Conservation (phyloP, 169 alveolate genomes). For the Cryptosporidium andersoni region DNA sequence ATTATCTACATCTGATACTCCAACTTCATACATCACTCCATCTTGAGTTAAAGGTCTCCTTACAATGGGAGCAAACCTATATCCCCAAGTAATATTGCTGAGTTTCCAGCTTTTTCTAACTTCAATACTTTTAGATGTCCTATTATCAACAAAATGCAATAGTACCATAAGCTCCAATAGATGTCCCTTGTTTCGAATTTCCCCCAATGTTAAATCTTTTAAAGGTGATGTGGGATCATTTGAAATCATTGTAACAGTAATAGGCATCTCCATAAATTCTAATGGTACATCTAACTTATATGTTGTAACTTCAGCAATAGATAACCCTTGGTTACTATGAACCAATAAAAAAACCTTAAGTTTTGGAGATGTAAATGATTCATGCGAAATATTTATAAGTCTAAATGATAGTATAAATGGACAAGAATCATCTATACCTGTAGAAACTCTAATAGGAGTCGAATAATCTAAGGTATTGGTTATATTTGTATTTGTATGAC, state of each 20-base stretch:
- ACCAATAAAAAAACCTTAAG: conserved; percentile 71
- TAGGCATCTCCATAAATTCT: conserved; percentile 77
- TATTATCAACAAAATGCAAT: conserved; percentile 75
- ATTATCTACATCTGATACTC: conserved; percentile 47
- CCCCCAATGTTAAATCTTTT: conserved; percentile 68
- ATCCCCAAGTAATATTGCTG: conserved; percentile 50
- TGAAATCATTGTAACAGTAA: conserved; percentile 74
- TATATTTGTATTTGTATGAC: not conserved
- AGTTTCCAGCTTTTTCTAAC: conserved; percentile 74
- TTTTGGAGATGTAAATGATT: conserved; percentile 73
- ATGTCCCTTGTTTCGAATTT: conserved; percentile 72
- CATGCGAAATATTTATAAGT: conserved; percentile 74
- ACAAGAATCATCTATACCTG: conserved; percentile 12
- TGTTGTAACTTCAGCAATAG: conserved; percentile 71
- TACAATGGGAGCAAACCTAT: conserved; percentile 55
- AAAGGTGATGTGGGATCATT: conserved; percentile 72
- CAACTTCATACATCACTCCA: conserved; percentile 53
- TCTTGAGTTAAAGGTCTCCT: conserved; percentile 28
- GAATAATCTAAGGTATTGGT: not conserved
- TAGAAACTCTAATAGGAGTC: conserved; percentile 8
- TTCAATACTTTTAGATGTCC: conserved; percentile 75
- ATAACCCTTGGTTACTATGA: conserved; percentile 65
- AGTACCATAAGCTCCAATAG: conserved; percentile 74
- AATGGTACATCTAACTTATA: conserved; percentile 76
- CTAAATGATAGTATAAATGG: conserved; percentile 75